These are phyloP conservation scores for Penicillium sp. DNA, from an alignment of 2,329 filamentous ascomycete species.

Conservation along the genomic window DNA sequence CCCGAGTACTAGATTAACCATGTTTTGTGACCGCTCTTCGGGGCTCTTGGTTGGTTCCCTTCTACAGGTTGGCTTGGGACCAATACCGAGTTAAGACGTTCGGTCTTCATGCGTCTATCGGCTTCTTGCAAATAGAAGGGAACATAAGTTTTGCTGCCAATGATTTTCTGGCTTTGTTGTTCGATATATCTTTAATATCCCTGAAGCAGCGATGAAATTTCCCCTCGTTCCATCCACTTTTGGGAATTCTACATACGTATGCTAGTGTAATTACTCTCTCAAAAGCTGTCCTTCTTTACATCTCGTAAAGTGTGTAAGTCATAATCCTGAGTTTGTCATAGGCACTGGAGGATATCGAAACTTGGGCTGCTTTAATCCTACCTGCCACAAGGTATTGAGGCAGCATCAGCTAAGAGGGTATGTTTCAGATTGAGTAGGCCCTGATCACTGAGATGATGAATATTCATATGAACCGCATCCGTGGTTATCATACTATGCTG, in stretches of 20 bases:
- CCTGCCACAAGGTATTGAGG: too few relatives aligned
- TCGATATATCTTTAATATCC: conserved; percentile 45
- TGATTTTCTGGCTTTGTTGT: conserved; percentile 37
- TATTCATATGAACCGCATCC: too few relatives aligned
- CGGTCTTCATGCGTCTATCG: conserved; percentile 26
- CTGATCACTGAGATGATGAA: too few relatives aligned
- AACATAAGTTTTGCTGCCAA: conserved; percentile 39
- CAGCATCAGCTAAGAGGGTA: too few relatives aligned
- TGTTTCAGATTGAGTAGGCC: too few relatives aligned
- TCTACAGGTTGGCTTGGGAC: conserved; percentile 25
- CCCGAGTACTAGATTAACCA: conserved; percentile 75
- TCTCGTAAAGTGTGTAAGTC: background rate
- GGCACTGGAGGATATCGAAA: too few relatives aligned
- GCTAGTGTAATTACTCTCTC: conserved; percentile 24
- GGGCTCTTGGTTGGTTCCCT: conserved; percentile 20
- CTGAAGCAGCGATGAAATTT: conserved; percentile 40
- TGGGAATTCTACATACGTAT: conserved; percentile 14
- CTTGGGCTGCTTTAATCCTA: too few relatives aligned
- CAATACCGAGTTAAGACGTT: conserved; percentile 24
- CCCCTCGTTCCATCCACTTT: conserved; percentile 32
- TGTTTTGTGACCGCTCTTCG: conserved; percentile 21
- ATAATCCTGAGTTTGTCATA: too few relatives aligned
- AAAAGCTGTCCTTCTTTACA: background rate
- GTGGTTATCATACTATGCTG: too few relatives aligned
- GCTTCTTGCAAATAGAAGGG: conserved; percentile 39